Base-by-base conservation (phyloP, 106 monocot genomes). In the Acorus gramineus region DNA sequence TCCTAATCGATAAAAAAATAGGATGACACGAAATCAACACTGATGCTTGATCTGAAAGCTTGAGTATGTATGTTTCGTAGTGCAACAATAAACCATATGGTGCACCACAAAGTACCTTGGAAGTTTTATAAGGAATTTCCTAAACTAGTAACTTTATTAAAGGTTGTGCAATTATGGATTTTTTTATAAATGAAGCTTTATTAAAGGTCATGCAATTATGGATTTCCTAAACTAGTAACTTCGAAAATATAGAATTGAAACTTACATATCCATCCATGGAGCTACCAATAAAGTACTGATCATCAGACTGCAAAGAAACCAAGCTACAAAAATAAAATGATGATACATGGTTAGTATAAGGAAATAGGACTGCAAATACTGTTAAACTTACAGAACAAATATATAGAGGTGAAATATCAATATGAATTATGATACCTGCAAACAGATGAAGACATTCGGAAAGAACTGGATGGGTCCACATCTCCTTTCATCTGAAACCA, bases 261-360 rank as follows among this genome's bases (percentile, higher is more conserved):
- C 94, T 86, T 55, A 95, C 90, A 55, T 72, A 86, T 77, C 94
- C 94, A 84, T 95, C 86, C 84, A 95, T 90, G 49, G 94, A 90
- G 69, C 94, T 87, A 5, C 71, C 86, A 14, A 95, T 62, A 53
- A 90, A 85, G 77, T 95, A 90, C 4, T 74, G 62, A 7, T 95
- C 94, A 82, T 95, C 84, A 55, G 84, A 87, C 52, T 66, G 63
- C 59, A 95, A 84, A 57, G 73, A 44, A 62, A 71, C 73, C 71
- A 90, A 81, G 61, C 94, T 95, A 84, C 78, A 78, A 43, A 4
- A 68, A 2, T 45, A 59, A 49, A 5, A 54, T 55, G 7, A 48
- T 6, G 8, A 46, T 62, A 61, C 3, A 62, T 42, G 52, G 14
- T 6, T 65, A 4, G 55, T 49, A 43, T 44, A 55, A 62, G 53